phyloP scores from a whole-genome alignment of 805 yeast species.

The Saturnispora besseyi region DNA sequence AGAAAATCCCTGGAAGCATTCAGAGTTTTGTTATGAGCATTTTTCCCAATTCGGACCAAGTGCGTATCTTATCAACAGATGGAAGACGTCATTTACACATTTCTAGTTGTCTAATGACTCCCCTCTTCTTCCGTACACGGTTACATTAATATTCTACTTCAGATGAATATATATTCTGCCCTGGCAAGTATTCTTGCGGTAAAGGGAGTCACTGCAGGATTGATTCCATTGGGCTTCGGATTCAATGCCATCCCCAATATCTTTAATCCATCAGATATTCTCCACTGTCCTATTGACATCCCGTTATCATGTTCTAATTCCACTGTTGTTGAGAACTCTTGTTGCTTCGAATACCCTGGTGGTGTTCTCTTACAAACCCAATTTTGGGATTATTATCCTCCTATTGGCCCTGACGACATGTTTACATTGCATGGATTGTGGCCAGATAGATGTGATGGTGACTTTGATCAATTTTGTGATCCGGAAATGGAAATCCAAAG shows the following conservation, averaged over 20 bases:
- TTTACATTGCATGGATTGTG: constrained; percentile 83
- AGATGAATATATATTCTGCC: not conserved
- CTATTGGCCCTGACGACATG: constrained; percentile 58
- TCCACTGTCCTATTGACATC: constrained; percentile 43
- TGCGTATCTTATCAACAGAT: not conserved
- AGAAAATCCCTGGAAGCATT: not conserved
- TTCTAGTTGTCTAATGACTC: not conserved
- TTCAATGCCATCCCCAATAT: not conserved
- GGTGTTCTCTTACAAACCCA: constrained; percentile 81
- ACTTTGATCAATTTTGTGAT: constrained; percentile 74
- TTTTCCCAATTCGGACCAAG: not conserved
- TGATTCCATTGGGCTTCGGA: not conserved
- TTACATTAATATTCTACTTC: not conserved
- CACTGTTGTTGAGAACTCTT: constrained; percentile 47
- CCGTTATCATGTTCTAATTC: constrained; percentile 57
- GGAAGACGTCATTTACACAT: not conserved
- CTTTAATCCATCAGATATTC: constrained; percentile 5
- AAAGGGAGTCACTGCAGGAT: not conserved
- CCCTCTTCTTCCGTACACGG: not conserved
- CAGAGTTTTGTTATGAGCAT: not conserved
- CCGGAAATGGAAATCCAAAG: constrained; percentile 43
- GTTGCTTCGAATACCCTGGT: constrained; percentile 84
- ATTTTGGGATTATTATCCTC: constrained; percentile 83
- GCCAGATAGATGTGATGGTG: constrained; percentile 85
- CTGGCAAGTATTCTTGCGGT: not conserved